Evolutionary conservation across 2,329 filamentous ascomycete genomes (phyloP), one percentile per base, ranked within the genome.

Genomic region (Diaporthe capsici): DNA sequence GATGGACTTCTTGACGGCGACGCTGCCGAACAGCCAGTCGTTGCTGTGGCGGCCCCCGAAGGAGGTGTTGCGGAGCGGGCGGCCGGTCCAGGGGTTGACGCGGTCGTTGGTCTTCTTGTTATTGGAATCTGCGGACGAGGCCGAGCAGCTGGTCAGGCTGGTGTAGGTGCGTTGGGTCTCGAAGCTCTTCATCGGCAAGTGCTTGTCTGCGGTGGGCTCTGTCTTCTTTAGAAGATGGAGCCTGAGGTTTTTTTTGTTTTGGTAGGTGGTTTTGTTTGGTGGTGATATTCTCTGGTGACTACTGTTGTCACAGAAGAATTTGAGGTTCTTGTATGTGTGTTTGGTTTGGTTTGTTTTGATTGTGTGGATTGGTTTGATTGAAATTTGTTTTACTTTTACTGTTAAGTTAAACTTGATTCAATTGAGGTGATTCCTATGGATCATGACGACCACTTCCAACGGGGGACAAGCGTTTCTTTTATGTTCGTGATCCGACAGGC

Each of bases 11-110:
- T 63, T 76, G 65, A 76, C 73, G 20, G 39, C 58, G n/a, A 76
- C 58, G 12, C 65, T 71, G n/a, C 75, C 75, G 25, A 76, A 76
- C 6, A 76, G 75, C 75, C 75, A 76, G 67, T 75, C 73, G 67
- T 72, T 72, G 51, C 72, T 75, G 57, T 76, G 75, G 49, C 75
- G 67, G 55, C 75, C 75, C 51, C 74, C 74, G 17, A 71, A 55
- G 39, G 65, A 67, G 25, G 75, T 60, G 68, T 76, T 76, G 67
- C 75, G 72, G 25, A 76, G 67, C 6, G 71, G 71, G 57, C 61
- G 72, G 65, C 75, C 75, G 9, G 75, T 71, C 42, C 44, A 28
- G 37, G 47, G 65, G 47, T 71, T 76, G 31, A 65, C 61, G 51
- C 53, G 74, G 34, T 22, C 13, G 28, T n/a, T 42, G 44, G 49